Base-by-base conservation (phyloP, 805 yeast species). In the Priceomyces melissophilus region DNA sequence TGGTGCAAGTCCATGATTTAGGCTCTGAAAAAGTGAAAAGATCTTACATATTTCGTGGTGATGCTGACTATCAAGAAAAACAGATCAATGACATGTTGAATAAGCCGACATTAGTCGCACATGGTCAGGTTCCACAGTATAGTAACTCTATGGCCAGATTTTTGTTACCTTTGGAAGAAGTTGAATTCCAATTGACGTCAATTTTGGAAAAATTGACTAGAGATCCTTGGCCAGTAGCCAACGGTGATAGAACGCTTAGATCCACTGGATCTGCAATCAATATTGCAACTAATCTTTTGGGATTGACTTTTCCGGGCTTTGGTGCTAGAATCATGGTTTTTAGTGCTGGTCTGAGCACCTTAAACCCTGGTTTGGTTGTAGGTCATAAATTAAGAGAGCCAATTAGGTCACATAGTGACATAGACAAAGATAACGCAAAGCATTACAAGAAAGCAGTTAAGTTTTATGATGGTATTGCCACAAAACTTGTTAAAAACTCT, bases 371-470 rank as follows among this genome's bases (percentile, higher is more conserved):
- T 53, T 71, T 87, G 60, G 88, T 93, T 50, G 99, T 93, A 23
- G 87, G 91, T 34, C 81, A 84, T 16, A 93, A 89, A 62, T 76
- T 93, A 61, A 86, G 87, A 60, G 99, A 93, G 65, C 96, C 99
- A 37, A 85, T 93, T 54, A 81, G 99, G 72, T 93, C 99, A 7
- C 99, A 93, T 67, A 87, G 86, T 57, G 99, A 93, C 61, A 87
- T 93, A 50, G 98, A 93, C 62, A 82, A 89, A 50, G 97, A 91
- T 54, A 64, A 57, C 42, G 95, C 96, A 41, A 83, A 83, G 57
- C 96, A 89, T 61, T 87, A 81, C 69, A 84, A 86, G 57, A 87
- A 86, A 61, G 95, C 96, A 8, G 77, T 76, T 53, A 83, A 87
- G 61, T 89, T 80, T 57, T 90, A 89, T 63, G 90, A 85, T 47